These are phyloP conservation scores for Viola odorata DNA, from an alignment of 345 rosid species.

Conservation along the genomic window DNA sequence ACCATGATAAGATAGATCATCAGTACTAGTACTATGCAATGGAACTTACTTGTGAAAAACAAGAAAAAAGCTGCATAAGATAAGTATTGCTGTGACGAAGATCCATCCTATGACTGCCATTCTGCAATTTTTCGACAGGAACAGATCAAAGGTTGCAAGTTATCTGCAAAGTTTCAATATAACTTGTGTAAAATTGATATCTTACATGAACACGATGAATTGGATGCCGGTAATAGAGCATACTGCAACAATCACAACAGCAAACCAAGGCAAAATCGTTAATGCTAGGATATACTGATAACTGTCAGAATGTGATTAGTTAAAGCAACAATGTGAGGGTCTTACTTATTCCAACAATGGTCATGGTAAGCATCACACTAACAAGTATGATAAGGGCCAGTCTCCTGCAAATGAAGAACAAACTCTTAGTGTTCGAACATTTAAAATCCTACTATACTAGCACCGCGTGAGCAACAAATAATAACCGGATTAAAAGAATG, in stretches of 20 bases:
- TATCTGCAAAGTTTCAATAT: not conserved
- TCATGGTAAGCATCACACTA: conserved; percentile 34
- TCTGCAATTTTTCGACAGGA: conserved; percentile 20
- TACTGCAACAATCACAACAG: conserved; percentile 24
- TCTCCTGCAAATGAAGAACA: conserved; percentile 31
- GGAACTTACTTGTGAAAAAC: conserved; percentile 48
- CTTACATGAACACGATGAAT: conserved; percentile 44
- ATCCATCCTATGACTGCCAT: conserved; percentile 49
- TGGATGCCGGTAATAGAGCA: conserved; percentile 41
- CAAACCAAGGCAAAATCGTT: not conserved
- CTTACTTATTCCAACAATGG: conserved; percentile 52
- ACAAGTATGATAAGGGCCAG: conserved; percentile 30
- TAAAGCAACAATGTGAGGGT: not conserved
- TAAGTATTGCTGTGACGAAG: conserved; percentile 37
- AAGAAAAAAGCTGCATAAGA: conserved; percentile 44
- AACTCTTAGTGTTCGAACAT: not conserved
- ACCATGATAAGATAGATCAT: not conserved
- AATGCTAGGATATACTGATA: not conserved
- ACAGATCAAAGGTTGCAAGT: not conserved
- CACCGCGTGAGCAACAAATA: not conserved
- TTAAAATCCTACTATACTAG: not conserved
- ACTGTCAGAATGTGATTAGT: not conserved
- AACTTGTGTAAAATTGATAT: not conserved
- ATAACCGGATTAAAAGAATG: not conserved
- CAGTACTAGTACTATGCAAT: not conserved